phyloP scores from a whole-genome alignment of 2,329 filamentous ascomycete species.

The Fusarium sambucinum region DNA sequence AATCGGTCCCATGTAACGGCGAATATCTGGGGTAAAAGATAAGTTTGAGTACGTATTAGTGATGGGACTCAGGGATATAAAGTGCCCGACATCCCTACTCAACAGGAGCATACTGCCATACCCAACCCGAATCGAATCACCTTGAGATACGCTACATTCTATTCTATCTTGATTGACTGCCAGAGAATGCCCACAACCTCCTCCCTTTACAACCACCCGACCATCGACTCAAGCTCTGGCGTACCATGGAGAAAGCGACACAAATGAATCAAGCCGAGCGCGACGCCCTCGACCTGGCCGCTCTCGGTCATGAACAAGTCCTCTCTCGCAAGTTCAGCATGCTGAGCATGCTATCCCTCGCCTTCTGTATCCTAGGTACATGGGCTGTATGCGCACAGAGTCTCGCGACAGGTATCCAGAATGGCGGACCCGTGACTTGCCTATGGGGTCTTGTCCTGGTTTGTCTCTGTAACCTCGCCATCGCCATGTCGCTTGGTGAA shows the following conservation, averaged over 20 bases:
- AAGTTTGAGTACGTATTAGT: conserved; percentile 21
- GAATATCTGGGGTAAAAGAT: conserved; percentile 26
- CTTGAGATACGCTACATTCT: background rate
- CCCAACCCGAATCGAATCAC: background rate
- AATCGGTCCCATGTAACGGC: conserved; percentile 2
- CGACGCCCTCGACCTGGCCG: conserved; percentile 52
- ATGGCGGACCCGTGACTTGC: conserved; percentile 65
- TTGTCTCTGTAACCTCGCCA: conserved; percentile 63
- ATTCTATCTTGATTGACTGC: conserved; percentile 1
- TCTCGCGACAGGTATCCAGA: conserved; percentile 61
- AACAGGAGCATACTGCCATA: background rate
- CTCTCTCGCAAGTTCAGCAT: conserved; percentile 62
- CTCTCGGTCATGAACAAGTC: conserved; percentile 54
- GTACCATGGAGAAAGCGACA: conserved; percentile 40
- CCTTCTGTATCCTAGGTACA: conserved; percentile 68
- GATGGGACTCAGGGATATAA: conserved; percentile 26
- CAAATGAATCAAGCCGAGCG: conserved; percentile 41
- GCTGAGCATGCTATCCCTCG: conserved; percentile 67
- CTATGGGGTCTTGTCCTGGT: conserved; percentile 67
- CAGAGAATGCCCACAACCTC: conserved; percentile 41
- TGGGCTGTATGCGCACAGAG: conserved; percentile 68
- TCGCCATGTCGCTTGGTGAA: conserved; percentile 67
- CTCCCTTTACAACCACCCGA: conserved; percentile 5
- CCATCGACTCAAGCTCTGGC: conserved; percentile 39
- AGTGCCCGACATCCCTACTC: background rate